phyloP scores from a whole-genome alignment of 202 grass and related monocot genomes.

The Miscanthus sacchariflorus region DNA sequence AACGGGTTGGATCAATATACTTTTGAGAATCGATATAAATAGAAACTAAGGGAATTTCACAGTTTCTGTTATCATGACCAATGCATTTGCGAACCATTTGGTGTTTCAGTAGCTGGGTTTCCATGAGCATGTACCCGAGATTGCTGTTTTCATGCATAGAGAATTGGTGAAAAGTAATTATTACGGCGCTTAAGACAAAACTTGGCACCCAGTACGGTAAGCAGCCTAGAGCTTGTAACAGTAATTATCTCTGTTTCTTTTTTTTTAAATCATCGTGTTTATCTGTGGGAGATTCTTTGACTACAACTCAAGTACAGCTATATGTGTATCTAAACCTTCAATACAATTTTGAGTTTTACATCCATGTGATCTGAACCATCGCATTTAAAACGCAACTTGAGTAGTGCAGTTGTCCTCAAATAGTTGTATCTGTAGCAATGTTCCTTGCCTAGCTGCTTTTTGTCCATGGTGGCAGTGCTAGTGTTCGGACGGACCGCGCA shows the following conservation, averaged over 20 bases:
- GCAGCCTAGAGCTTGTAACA: not conserved
- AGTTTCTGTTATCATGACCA: not conserved
- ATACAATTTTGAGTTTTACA: not conserved
- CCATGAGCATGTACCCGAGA: not conserved
- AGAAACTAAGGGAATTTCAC: not conserved
- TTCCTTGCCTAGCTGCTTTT: not conserved
- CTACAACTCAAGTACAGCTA: not conserved
- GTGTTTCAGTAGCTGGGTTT: not conserved
- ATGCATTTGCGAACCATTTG: not conserved
- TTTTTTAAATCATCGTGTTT: not conserved
- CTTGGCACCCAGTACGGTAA: not conserved
- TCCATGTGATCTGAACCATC: not conserved
- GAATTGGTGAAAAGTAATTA: not conserved
- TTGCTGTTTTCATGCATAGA: not conserved
- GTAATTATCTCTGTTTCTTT: no score
- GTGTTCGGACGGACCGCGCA: no score
- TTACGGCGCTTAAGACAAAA: not conserved
- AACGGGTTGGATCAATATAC: conserved; percentile 6
- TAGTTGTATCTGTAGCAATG: not conserved
- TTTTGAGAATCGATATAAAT: not conserved
- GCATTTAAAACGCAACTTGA: not conserved
- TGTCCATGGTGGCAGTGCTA: no score
- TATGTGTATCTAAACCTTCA: not conserved
- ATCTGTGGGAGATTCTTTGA: not conserved
- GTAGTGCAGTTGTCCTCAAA: not conserved